These are phyloP conservation scores for Salicornia ramosissima DNA, from an alignment of 148 eudicot genomes.

Conservation along the genomic window DNA sequence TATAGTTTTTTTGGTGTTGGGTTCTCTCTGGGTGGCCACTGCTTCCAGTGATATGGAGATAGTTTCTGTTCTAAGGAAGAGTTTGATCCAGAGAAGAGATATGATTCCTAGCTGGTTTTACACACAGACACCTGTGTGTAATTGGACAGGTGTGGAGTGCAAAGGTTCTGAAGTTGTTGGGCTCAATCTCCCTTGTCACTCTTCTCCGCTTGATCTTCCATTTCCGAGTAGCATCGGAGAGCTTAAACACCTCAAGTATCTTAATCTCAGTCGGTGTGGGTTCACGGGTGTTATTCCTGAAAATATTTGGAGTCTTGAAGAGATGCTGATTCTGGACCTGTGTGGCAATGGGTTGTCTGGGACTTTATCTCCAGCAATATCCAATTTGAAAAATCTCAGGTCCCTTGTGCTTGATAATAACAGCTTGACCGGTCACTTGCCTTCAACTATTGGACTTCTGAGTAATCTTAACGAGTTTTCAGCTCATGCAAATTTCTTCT, in stretches of 20 bases:
- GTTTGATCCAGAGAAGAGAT: conserved; percentile 36
- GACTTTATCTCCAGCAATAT: conserved; percentile 37
- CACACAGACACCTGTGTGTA: conserved; percentile 49
- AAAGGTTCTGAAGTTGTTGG: conserved; percentile 36
- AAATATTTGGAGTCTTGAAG: conserved; percentile 50
- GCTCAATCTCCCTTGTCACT: conserved; percentile 47
- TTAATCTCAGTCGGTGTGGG: conserved; percentile 69
- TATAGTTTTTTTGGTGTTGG: conserved; percentile 14
- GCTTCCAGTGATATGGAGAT: conserved; percentile 40
- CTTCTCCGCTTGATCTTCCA: conserved; percentile 44
- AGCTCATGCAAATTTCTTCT: conserved; percentile 47
- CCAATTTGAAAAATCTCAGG: conserved; percentile 43
- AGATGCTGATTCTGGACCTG: conserved; percentile 63
- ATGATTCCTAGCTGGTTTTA: conserved; percentile 61
- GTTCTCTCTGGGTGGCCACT: conserved; percentile 27
- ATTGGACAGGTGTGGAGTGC: conserved; percentile 67
- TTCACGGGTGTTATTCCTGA: conserved; percentile 52
- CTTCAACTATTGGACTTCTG: conserved; percentile 62
- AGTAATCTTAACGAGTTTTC: conserved; percentile 64
- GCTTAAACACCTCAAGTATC: conserved; percentile 47
- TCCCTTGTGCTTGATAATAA: conserved; percentile 69
- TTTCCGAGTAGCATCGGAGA: conserved; percentile 50
- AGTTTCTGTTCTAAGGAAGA: conserved; percentile 43
- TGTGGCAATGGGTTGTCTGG: conserved; percentile 58
- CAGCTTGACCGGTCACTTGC: conserved; percentile 59